phyloP scores from a whole-genome alignment of 495 filamentous ascomycete species.

The Podospora fimiseda region DNA sequence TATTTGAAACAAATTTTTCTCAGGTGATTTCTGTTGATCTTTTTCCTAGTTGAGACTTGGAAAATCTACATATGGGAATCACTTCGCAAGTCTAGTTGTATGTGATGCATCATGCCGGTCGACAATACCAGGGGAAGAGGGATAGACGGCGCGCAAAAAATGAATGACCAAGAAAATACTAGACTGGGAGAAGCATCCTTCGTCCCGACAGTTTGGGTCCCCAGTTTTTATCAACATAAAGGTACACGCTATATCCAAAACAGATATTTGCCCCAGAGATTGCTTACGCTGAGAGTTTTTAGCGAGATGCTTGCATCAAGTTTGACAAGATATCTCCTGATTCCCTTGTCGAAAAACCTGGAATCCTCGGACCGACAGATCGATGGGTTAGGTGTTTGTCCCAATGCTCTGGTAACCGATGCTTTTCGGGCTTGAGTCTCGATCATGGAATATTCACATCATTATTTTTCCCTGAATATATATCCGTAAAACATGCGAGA shows the following conservation, averaged over 20 bases:
- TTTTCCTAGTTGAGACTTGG: too few relatives aligned
- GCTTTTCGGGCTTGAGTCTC: neutral
- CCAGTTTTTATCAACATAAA: neutral
- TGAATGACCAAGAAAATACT: neutral
- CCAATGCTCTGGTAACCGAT: neutral
- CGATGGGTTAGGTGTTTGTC: neutral
- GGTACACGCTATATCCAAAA: neutral
- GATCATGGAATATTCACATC: neutral
- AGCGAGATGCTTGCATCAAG: neutral
- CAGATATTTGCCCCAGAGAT: neutral
- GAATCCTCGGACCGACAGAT: neutral
- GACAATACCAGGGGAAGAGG: too few relatives aligned
- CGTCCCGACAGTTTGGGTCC: neutral
- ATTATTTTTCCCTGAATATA: neutral
- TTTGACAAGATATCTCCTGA: too few relatives aligned
- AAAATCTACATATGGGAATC: too few relatives aligned
- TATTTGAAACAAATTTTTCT: too few relatives aligned
- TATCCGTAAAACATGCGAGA: neutral
- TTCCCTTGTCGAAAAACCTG: neutral
- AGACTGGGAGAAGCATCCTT: neutral
- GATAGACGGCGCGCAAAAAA: neutral
- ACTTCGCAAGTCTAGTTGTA: too few relatives aligned
- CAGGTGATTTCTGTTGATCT: too few relatives aligned
- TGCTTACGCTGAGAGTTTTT: neutral
- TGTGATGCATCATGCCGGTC: too few relatives aligned